Conservation (phyloP, 352 stramenopile species). For the Globisporangium abappressorium region DNA sequence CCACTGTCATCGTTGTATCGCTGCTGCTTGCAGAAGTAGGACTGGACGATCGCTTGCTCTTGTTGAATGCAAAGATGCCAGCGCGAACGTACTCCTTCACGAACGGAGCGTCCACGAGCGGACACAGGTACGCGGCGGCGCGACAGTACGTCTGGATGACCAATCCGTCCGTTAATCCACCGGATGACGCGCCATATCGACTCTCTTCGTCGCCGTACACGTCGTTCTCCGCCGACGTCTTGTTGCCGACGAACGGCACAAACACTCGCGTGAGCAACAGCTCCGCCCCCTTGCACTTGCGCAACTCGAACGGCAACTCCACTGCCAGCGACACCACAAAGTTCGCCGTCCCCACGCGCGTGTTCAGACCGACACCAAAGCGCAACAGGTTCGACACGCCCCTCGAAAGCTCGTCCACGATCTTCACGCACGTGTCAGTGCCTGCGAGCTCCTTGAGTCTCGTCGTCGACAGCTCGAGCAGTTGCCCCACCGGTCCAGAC, state of each 20-base stretch:
- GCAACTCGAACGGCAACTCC: conserved; percentile 70
- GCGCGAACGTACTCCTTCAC: conserved; percentile 58
- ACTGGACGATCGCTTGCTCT: neutral
- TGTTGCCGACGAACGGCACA: conserved; percentile 52
- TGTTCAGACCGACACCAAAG: conserved; percentile 81
- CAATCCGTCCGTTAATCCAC: conserved; percentile 48
- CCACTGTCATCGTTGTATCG: neutral
- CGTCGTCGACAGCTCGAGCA: conserved; percentile 55
- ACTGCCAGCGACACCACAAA: conserved; percentile 67
- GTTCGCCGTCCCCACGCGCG: conserved; percentile 72
- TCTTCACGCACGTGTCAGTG: conserved; percentile 31
- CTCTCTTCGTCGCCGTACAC: conserved; percentile 64
- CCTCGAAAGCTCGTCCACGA: conserved; percentile 50
- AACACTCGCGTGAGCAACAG: conserved; percentile 52
- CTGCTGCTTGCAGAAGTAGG: neutral
- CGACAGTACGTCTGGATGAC: conserved; percentile 74
- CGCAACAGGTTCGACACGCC: conserved; percentile 58
- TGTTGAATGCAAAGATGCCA: conserved; percentile 66
- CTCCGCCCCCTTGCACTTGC: conserved; percentile 60
- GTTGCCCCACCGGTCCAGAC: conserved; percentile 65
- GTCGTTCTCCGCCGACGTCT: conserved; percentile 67
- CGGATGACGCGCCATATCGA: conserved; percentile 31
- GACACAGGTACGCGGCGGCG: conserved; percentile 68
- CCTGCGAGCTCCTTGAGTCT: conserved; percentile 55
- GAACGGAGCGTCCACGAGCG: conserved; percentile 41